phyloP scores from a whole-genome alignment of 2,329 filamentous ascomycete species.

The Epichloe aotearoae region DNA sequence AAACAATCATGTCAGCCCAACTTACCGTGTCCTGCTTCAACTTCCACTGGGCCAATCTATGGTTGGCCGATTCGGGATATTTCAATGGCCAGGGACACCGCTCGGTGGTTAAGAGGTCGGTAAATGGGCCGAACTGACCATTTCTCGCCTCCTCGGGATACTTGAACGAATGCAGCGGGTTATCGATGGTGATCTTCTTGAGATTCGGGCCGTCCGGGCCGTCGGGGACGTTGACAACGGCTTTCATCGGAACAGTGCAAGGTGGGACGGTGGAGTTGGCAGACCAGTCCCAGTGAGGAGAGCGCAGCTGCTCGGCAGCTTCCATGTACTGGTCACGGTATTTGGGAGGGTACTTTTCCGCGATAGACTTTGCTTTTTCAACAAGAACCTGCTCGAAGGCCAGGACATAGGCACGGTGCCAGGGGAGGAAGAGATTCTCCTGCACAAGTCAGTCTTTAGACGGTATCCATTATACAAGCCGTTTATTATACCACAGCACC shows the following conservation, averaged over 20 bases:
- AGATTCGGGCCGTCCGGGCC: slow-evolving; percentile 20
- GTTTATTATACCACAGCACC: no score
- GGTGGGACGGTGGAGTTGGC: slow-evolving; percentile 27
- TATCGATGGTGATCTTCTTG: slow-evolving; percentile 24
- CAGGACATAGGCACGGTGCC: slow-evolving; percentile 43
- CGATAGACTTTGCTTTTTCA: slow-evolving; percentile 31
- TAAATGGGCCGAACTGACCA: slow-evolving; percentile 22
- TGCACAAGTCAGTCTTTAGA: slow-evolving; percentile 10
- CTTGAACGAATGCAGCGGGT: slow-evolving; percentile 38
- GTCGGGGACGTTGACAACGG: slow-evolving; percentile 28
- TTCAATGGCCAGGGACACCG: slow-evolving; percentile 24
- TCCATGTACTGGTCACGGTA: slow-evolving; percentile 24
- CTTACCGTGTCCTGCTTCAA: slow-evolving; percentile 30
- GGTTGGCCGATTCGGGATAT: slow-evolving; percentile 28
- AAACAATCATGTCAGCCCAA: not conserved
- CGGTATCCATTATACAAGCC: not conserved
- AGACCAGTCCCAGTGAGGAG: slow-evolving; percentile 45
- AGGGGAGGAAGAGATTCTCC: slow-evolving; percentile 37
- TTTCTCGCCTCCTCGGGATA: slow-evolving; percentile 29
- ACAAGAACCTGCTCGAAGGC: slow-evolving; percentile 45
- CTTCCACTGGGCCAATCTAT: slow-evolving; percentile 15
- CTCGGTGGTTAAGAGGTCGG: slow-evolving; percentile 19
- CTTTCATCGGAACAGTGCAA: slow-evolving; percentile 20
- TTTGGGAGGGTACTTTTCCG: slow-evolving; percentile 26
- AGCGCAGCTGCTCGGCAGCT: slow-evolving; percentile 32